phyloP scores from a whole-genome alignment of 495 filamentous ascomycete genomes.

The Hyaloscypha finlandica region DNA sequence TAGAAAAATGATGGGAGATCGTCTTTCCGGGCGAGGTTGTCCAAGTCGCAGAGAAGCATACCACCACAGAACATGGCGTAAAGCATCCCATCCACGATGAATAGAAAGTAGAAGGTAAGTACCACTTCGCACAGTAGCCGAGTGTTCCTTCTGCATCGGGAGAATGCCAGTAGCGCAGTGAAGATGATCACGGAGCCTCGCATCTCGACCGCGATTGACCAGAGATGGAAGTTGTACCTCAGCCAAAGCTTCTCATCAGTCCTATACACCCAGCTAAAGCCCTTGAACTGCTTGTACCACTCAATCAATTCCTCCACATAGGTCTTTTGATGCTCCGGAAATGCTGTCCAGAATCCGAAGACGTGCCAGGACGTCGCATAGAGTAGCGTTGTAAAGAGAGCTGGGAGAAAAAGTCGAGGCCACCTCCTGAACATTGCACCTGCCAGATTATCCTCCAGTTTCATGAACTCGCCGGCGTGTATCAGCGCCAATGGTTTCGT shows the following conservation, averaged over 20 bases:
- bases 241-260: slow-evolving; percentile 47
- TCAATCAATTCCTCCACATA: slow-evolving; percentile 48
- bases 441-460: slow-evolving; percentile 41
- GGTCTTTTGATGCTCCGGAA: slow-evolving; percentile 37
- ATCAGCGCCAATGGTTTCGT: slow-evolving; percentile 60
- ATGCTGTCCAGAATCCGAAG: slow-evolving; percentile 44
- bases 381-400: slow-evolving; percentile 54
- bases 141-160: slow-evolving; percentile 45
- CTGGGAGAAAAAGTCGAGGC: slow-evolving; percentile 62
- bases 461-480: slow-evolving; percentile 46
- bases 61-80: slow-evolving; percentile 47
- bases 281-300: slow-evolving; percentile 59
- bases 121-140: slow-evolving; percentile 45
- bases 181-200: slow-evolving; percentile 64
- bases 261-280: slow-evolving; percentile 59
- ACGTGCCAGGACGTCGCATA: slow-evolving; percentile 52
- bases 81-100: slow-evolving; percentile 48
- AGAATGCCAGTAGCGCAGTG: slow-evolving; percentile 55
- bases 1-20: slow-evolving; percentile 42
- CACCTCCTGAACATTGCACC: slow-evolving; percentile 66
- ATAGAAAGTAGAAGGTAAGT: slow-evolving; percentile 55
- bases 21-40: slow-evolving; percentile 42
- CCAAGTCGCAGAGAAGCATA: slow-evolving; percentile 50
- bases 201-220: slow-evolving; percentile 73
- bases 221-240: slow-evolving; percentile 63